Conservation (phyloP, 306 rosid species). For the Arachis stenosperma region DNA sequence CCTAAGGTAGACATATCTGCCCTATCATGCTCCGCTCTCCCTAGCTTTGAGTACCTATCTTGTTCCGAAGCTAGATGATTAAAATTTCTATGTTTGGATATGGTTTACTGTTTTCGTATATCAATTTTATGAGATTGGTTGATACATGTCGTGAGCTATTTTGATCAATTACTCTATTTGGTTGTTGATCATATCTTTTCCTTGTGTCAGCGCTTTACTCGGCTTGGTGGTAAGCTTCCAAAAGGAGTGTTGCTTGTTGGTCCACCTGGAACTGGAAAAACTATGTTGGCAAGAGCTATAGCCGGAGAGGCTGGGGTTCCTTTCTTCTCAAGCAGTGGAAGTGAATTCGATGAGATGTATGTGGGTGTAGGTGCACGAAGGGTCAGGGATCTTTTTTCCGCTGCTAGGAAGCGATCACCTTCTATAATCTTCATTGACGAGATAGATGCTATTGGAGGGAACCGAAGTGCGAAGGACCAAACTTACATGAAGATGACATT, state of each 20-base stretch:
- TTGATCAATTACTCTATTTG: not conserved
- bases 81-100: not conserved
- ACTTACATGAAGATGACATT: conserved; percentile 87
- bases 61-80: not conserved
- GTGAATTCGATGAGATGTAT: conserved; percentile 96
- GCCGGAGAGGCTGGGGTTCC: conserved; percentile 99
- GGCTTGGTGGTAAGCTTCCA: conserved; percentile 94
- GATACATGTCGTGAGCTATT: not conserved
- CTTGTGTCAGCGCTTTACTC: conserved; percentile 86
- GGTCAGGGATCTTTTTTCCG: conserved; percentile 88
- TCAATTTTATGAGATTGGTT: not conserved
- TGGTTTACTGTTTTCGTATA: not conserved
- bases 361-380: conserved; percentile 97
- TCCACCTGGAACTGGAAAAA: conserved; percentile 96
- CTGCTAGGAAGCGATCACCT: conserved; percentile 91
- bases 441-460: conserved; percentile 96
- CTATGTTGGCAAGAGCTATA: conserved; percentile 95
- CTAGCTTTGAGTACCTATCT: not conserved
- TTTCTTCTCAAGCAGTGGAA: conserved; percentile 89
- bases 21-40: conserved; percentile 11
- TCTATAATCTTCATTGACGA: conserved; percentile 94
- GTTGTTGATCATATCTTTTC: conserved; percentile 26
- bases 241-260: conserved; percentile 97
- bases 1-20: conserved; percentile 62
- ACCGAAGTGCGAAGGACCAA: conserved; percentile 77